Base-by-base conservation (phyloP, 306 rosid species). In the Vicia villosa region DNA sequence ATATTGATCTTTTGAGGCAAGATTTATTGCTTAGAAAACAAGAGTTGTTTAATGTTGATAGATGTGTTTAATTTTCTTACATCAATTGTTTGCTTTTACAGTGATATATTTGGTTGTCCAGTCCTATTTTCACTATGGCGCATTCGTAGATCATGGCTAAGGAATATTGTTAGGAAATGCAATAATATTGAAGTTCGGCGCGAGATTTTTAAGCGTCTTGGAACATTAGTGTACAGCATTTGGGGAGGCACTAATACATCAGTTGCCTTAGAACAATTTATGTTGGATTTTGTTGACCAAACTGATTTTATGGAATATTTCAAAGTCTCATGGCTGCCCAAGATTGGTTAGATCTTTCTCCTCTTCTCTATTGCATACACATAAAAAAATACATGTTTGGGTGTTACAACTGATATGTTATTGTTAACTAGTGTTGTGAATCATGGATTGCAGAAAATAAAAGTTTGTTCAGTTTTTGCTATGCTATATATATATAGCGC, bases 81-180 rank as follows among this genome's bases (percentile, higher is more conserved):
- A 41, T 60, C 74, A 63, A 57, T 50, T 55, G 65, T 17, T 57
- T 77, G 56, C 21, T 74, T 71, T 76, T 81, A 69, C 89, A 94
- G 98, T 81, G 96, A 90, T 52, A 73, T 85, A 76, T 90, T 94
- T 76, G 34, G 83, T 66, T 94, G 96, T 63, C 97, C 98, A 19
- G 78, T 94, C 63, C 81, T 94, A 34, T 94, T 94, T 79, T 86
- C 97, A 15, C 87, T 88, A 10, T 94, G 98, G 98, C 91, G 97
- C 15, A 82, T 90, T 41, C 94, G 96, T 78, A 84, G 98, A 80
- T 83, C 96, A 10, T 94, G 98, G 98, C 86, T 86, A 68, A 88
- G 92, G 85, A 93, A 93, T 74, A 75, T 87, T 64, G 86, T 94
- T 21, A 87, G 80, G 87, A 88, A 81, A 85, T 94, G 96, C 83